A percentile compares a stretch with the other conserved stretches of the same genome.
These are phyloP conservation scores for Myotisia sp. DNA, from an alignment of 2,329 filamentous ascomycete genomes.

Conservation along the genomic window DNA sequence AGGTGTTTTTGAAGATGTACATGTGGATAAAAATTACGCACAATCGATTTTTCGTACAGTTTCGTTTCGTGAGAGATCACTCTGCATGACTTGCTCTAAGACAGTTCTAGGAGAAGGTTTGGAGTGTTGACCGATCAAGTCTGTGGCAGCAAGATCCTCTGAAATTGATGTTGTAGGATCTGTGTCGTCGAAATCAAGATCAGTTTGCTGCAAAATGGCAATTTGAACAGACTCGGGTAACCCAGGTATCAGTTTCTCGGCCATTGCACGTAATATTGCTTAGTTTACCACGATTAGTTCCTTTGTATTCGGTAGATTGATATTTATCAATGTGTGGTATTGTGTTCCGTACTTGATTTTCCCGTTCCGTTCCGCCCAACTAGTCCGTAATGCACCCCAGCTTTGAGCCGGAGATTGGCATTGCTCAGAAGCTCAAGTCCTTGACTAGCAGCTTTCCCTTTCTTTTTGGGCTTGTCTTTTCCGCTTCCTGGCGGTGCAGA, in stretches of 20 bases:
- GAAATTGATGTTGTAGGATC: background rate
- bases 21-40: constrained; percentile 23
- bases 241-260: constrained; percentile 63
- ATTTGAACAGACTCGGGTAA: constrained; percentile 53
- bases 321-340: background rate
- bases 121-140: background rate
- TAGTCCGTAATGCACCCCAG: constrained; percentile 60
- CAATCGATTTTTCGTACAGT: constrained; percentile 48
- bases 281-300: constrained; percentile 6
- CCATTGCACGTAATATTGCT: constrained; percentile 61
- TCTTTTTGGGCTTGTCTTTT: constrained; percentile 23
- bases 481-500: constrained; percentile 8
- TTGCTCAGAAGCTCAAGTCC: constrained; percentile 52
- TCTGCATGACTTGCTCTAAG: constrained; percentile 51
- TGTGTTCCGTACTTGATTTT: constrained; percentile 51
- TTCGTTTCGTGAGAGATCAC: constrained; percentile 36
- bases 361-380: constrained; percentile 70
- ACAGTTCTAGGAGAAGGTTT: constrained; percentile 34
- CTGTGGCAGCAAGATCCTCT: background rate
- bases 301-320: too few relatives aligned
- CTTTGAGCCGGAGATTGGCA: constrained; percentile 57
- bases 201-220: constrained; percentile 55
- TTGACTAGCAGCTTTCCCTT: constrained; percentile 39
- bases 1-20: too few relatives aligned
- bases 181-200: constrained; percentile 21